Percentiles rank a stretch among this genome's conserved stretches.
Conservation (phyloP, 352 stramenopile genomes). For the Thraustotheca clavata region DNA sequence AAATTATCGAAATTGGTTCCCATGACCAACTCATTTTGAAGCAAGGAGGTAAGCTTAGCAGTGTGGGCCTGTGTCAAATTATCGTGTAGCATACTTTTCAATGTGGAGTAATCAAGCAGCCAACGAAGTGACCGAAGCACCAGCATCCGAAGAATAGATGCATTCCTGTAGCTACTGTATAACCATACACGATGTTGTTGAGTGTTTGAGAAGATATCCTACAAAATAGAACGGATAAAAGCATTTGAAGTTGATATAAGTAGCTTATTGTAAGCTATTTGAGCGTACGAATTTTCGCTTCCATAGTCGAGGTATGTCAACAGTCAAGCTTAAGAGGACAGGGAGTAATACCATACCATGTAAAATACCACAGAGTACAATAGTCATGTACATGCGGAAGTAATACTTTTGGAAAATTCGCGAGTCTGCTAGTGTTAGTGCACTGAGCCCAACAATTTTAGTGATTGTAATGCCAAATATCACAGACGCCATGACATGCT, state of each 20-base stretch:
- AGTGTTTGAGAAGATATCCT: no score
- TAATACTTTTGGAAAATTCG: constrained; percentile 38
- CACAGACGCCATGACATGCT: constrained; percentile 32
- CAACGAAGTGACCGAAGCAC: not conserved
- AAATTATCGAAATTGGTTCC: constrained; percentile 64
- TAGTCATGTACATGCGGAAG: constrained; percentile 37
- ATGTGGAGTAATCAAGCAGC: constrained; percentile 14
- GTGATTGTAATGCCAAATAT: constrained; percentile 32
- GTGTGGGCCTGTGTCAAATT: not conserved
- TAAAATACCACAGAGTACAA: constrained; percentile 28
- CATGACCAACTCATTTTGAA: constrained; percentile 52
- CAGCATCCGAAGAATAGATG: no score
- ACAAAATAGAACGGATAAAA: no score
- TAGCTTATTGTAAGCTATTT: no score
- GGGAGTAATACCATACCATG: constrained; percentile 28
- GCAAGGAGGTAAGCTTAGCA: constrained; percentile 25
- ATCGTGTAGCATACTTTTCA: not conserved
- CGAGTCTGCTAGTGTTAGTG: constrained; percentile 30
- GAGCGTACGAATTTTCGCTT: not conserved
- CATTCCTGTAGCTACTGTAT: no score
- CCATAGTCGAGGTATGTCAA: constrained; percentile 25
- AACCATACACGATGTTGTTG: no score
- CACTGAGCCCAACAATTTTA: constrained; percentile 35
- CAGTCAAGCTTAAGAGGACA: constrained; percentile 36
- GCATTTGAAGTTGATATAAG: no score